Conservation (phyloP, 352 stramenopile species). For the Paralagenidium karlingii region DNA sequence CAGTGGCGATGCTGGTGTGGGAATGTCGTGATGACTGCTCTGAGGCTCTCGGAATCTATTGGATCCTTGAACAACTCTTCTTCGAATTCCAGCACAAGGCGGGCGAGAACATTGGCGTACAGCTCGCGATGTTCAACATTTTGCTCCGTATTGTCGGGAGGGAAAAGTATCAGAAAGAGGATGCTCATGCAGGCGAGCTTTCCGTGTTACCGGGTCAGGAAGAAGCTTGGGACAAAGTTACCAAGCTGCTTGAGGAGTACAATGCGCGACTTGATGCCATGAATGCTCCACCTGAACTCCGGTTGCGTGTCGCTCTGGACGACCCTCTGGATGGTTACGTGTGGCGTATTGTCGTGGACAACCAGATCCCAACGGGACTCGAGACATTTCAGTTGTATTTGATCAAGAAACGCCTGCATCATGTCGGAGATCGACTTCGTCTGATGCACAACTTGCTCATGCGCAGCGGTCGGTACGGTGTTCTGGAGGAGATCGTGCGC, state of each 20-base stretch:
- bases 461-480: slow-evolving; percentile 71
- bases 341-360: slow-evolving; percentile 80
- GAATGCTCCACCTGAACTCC: slow-evolving; percentile 49
- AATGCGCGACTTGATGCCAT: slow-evolving; percentile 60
- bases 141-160: slow-evolving; percentile 67
- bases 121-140: slow-evolving; percentile 81
- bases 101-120: slow-evolving; percentile 67
- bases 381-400: slow-evolving; percentile 75
- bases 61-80: slow-evolving; percentile 55
- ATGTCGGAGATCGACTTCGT: slow-evolving; percentile 72
- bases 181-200: slow-evolving; percentile 42
- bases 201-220: slow-evolving; percentile 56
- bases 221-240: slow-evolving; percentile 58
- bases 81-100: slow-evolving; percentile 82
- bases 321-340: slow-evolving; percentile 77
- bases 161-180: slow-evolving; percentile 64
- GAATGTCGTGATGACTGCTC: slow-evolving; percentile 72
- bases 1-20: slow-evolving; percentile 71
- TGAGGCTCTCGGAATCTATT: slow-evolving; percentile 71
- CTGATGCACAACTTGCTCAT: slow-evolving; percentile 86
- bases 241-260: slow-evolving; percentile 45
- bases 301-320: slow-evolving; percentile 48
- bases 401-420: slow-evolving; percentile 82
- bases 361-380: slow-evolving; percentile 64
- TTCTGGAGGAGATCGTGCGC: slow-evolving; percentile 81